These are phyloP conservation scores for Hypoxylon sp. DNA, from an alignment of 2,329 filamentous ascomycete species.

Conservation along the genomic window DNA sequence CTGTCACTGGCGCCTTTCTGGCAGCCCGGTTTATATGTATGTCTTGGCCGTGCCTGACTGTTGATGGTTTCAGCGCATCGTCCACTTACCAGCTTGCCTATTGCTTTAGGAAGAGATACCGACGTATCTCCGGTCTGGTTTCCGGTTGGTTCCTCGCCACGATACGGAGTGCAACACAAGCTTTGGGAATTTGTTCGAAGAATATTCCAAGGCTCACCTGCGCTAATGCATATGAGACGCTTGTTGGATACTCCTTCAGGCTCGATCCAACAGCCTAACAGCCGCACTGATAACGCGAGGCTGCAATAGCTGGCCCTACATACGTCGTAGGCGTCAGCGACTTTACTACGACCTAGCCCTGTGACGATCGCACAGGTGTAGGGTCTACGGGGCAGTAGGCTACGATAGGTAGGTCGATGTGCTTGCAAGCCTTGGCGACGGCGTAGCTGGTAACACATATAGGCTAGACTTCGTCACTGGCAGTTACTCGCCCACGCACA, in stretches of 20 bases:
- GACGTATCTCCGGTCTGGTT: background rate
- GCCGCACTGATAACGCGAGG: slow-evolving; percentile 5
- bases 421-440: background rate
- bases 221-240: background rate
- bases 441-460: slow-evolving; percentile 16
- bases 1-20: background rate
- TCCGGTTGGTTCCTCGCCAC: background rate
- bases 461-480: slow-evolving; percentile 14
- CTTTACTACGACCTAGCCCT: slow-evolving; percentile 3
- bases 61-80: background rate
- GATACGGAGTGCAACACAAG: background rate
- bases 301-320: slow-evolving; percentile 9
- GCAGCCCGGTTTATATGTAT: background rate
- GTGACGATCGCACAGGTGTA: slow-evolving; percentile 6
- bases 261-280: background rate
- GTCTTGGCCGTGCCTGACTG: background rate
- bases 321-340: slow-evolving; percentile 20
- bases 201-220: background rate
- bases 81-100: background rate
- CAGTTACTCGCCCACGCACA: slow-evolving; percentile 4
- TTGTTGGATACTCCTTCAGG: background rate
- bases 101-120: background rate
- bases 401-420: slow-evolving; percentile 24
- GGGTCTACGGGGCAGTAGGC: slow-evolving; percentile 22
- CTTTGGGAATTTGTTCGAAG: background rate